Percentiles rank a stretch among this genome's conserved stretches.
phyloP scores from a whole-genome alignment of 495 filamentous ascomycete genomes.

The Talaromyces thailandensis region DNA sequence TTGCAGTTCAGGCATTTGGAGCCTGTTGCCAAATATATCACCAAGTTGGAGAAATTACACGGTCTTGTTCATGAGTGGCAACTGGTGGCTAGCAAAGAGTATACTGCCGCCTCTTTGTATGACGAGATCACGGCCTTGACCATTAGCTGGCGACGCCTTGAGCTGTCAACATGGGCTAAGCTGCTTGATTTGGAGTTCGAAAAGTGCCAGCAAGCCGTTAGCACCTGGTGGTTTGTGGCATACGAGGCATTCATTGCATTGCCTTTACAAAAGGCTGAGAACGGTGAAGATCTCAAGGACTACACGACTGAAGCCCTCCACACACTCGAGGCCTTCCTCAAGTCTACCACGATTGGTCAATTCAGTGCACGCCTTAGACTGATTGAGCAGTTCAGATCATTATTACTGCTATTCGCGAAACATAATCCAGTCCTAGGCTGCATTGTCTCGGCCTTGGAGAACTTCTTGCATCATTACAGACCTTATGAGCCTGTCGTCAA shows the following conservation, averaged over 20 bases:
- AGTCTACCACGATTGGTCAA: slow-evolving; percentile 67
- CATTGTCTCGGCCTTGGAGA: slow-evolving; percentile 53
- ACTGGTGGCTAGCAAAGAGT: slow-evolving; percentile 71
- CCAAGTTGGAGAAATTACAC: slow-evolving; percentile 77
- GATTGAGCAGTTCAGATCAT: slow-evolving; percentile 55
- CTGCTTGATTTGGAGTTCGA: slow-evolving; percentile 79
- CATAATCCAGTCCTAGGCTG: slow-evolving; percentile 45
- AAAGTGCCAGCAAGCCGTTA: slow-evolving; percentile 64
- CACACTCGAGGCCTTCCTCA: slow-evolving; percentile 67
- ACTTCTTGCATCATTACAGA: slow-evolving; percentile 65
- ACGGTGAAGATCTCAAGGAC: slow-evolving; percentile 43
- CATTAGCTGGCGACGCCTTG: slow-evolving; percentile 80
- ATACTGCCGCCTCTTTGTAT: slow-evolving; percentile 57
- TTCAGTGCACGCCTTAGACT: slow-evolving; percentile 63
- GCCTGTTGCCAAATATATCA: slow-evolving; percentile 75
- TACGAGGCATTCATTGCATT: slow-evolving; percentile 79
- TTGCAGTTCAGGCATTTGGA: slow-evolving; percentile 70
- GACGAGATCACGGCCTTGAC: slow-evolving; percentile 67
- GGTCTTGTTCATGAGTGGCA: slow-evolving; percentile 85
- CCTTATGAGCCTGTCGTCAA: slow-evolving; percentile 57
- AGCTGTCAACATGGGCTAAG: slow-evolving; percentile 83
- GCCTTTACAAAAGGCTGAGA: slow-evolving; percentile 52
- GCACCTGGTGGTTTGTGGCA: slow-evolving; percentile 93
- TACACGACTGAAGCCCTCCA: slow-evolving; percentile 60
- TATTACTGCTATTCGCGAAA: slow-evolving; percentile 38